Base-by-base conservation (phyloP, 805 yeast genomes). In the Yamadazyma nakazawae region DNA sequence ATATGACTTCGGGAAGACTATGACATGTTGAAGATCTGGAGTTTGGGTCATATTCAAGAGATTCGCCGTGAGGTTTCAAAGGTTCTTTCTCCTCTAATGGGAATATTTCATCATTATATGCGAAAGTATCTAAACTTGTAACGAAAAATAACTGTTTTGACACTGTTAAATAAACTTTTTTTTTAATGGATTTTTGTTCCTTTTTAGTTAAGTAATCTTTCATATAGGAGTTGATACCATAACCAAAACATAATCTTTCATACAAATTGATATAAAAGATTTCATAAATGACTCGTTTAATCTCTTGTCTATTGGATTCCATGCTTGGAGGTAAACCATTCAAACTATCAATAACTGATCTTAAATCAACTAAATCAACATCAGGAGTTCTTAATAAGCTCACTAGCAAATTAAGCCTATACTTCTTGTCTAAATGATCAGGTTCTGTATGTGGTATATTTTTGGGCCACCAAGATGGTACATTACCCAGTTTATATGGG, bases 381-480 rank as follows among this genome's bases (percentile, higher is more conserved):
- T 32, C 43, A 37, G 36, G 46, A 46, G 43, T 53, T 51, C 37
- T 45, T 5, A 72, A 42, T 11, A 81, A 68, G 11, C 64, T 52
- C 28, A 75, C 63, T 57, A 86, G 61, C 19, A 85, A 62, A 4
- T 56, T 57, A 16, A 84, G 55, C 45, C 94, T 66, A 54, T 81
- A 84, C 1, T 63, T 65, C 57, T 82, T 85, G 48, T 69, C 73
- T 47, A 86, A 64, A 63, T 86, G 92, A 58, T 85, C 92, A 0
- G 92, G 92, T 56, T 85, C 91, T 37, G 68, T 71, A 62, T 85
- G 92, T 32, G 78, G 66, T 1, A 82, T 77, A 11, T 52, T 47
- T 0, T 37, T 32, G 0, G 91, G 91, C 94, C 94, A 85, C 91
- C 91, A 85, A 5, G 58, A 55, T 0, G 92, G 94, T 51, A 69